phyloP scores from a whole-genome alignment of 2,329 filamentous ascomycete genomes.

The Fusarium protoensiforme region DNA sequence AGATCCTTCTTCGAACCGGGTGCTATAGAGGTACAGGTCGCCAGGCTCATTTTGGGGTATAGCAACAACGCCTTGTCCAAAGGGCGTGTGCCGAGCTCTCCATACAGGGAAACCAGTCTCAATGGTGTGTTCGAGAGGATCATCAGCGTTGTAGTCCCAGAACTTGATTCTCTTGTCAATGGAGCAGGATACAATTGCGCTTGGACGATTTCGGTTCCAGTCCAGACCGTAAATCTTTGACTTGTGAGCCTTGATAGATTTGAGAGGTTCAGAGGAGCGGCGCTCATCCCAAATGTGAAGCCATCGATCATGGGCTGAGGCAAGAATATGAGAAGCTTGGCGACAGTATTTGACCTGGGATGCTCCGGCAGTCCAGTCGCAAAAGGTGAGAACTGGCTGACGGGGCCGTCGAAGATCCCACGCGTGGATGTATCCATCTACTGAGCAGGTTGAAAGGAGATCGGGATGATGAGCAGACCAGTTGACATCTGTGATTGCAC shows the following conservation, averaged over 20 bases:
- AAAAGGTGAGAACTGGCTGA: conserved; percentile 82
- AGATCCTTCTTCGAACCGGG: conserved; percentile 59
- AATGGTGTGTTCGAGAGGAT: conserved; percentile 80
- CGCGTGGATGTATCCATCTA: conserved; percentile 92
- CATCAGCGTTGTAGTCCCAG: conserved; percentile 79
- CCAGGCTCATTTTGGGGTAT: conserved; percentile 94
- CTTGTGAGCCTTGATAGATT: conserved; percentile 86
- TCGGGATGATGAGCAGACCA: conserved; percentile 95
- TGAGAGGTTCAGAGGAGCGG: conserved; percentile 79
- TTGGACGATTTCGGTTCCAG: conserved; percentile 84
- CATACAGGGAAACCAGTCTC: conserved; percentile 87
- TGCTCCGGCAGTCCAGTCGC: conserved; percentile 92
- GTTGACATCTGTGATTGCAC: conserved; percentile 96
- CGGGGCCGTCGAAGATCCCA: conserved; percentile 86
- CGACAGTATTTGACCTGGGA: conserved; percentile 97
- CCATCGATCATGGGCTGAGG: conserved; percentile 89
- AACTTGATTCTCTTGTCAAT: conserved; percentile 93
- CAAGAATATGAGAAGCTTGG: conserved; percentile 85
- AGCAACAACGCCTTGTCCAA: conserved; percentile 84
- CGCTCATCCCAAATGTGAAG: conserved; percentile 92
- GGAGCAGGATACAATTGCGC: conserved; percentile 85
- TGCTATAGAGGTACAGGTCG: conserved; percentile 86
- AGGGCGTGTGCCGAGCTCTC: conserved; percentile 91
- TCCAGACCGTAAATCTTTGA: conserved; percentile 97
- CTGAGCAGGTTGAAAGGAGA: conserved; percentile 87